A percentile compares a stretch with the other conserved stretches of the same genome.
phyloP scores from a whole-genome alignment of 768 basidiomycete species.

The Boletus patriciae region DNA sequence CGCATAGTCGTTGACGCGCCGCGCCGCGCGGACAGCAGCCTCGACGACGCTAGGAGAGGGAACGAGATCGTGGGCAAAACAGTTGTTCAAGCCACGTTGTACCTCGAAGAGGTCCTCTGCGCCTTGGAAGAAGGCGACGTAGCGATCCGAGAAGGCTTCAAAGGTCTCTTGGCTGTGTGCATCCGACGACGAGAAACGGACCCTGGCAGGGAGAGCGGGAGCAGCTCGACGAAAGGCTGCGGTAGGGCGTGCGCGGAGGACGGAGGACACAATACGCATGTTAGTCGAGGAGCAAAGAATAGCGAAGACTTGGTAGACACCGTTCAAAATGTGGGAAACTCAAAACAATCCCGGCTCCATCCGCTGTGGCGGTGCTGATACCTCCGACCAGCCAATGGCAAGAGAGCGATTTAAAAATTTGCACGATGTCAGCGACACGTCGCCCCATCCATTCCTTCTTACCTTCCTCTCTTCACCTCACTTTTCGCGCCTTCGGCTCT shows the following conservation, averaged over 20 bases:
- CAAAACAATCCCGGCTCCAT: conserved; percentile 14
- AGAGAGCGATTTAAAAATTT: no score
- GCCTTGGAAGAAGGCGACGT: conserved; percentile 88
- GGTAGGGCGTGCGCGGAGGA: conserved; percentile 62
- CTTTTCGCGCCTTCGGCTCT: no score
- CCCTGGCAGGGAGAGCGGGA: conserved; percentile 40
- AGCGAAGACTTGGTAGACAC: neutral
- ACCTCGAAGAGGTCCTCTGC: conserved; percentile 98
- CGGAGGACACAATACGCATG: conserved; percentile 63
- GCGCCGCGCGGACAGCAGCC: conserved; percentile 81
- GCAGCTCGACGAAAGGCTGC: conserved; percentile 41
- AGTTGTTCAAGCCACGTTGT: conserved; percentile 98
- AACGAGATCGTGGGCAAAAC: conserved; percentile 97
- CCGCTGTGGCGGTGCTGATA: conserved; percentile 21
- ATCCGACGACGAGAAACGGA: conserved; percentile 43
- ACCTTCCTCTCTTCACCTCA: no score
- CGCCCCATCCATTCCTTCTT: no score
- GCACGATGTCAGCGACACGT: no score
- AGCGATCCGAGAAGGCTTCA: conserved; percentile 92
- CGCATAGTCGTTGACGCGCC: conserved; percentile 95
- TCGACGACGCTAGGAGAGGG: conserved; percentile 82
- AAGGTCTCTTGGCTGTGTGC: conserved; percentile 88
- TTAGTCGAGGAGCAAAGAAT: conserved; percentile 23
- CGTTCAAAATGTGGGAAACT: conserved; percentile 14
- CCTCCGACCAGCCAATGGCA: neutral